Evolutionary conservation across 305 asterid genomes (phyloP), one percentile per base, ranked within the genome.

Genomic region (Rubia balearica): DNA sequence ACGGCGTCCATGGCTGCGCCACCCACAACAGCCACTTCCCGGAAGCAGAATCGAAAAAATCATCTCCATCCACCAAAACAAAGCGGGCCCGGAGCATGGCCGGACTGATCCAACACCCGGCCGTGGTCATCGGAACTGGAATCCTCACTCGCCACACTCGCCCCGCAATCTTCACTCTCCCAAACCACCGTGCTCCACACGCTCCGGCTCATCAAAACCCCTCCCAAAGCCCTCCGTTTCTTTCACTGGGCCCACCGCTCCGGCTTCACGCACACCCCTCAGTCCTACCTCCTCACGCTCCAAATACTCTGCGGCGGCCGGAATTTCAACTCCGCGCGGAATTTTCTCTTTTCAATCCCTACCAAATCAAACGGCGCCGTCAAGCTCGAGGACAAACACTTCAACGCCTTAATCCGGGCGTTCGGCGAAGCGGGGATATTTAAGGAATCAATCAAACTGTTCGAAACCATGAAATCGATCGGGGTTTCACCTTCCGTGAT

Each of bases 371-470:
- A 81, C 33, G 75, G 81, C 11, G 41, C 81, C 8, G 85, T 89
- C 30, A 78, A 74, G 11, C 88, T 93, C 36, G 81, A 83, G 45
- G 96, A 85, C 76, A 89, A 77, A 73, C 80, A 89, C 68, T 93
- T 93, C 83, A 86, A 86, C 72, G 73, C 74, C 81, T 85, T 93
- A 78, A 93, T 90, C 55, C 83, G 86, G 67, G 89, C 89, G 77
- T 93, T 87, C 68, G 96, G 88, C 6, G 79, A 85, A 49, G 97
- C 96, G 0, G 92, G 96, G 71, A 83, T 90, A 57, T 88, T 90
- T 41, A 87, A 80, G 24, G 95, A 92, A 74, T 86, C 98, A 0
- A 8, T 92, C 1, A 86, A 83, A 82, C 83, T 89, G 17, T 89
- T 87, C 43, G 66, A 71, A 67, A 63, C 74, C 24, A 92, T 92